Conservation (phyloP, 257 asterid genomes). For the Plantago major region DNA sequence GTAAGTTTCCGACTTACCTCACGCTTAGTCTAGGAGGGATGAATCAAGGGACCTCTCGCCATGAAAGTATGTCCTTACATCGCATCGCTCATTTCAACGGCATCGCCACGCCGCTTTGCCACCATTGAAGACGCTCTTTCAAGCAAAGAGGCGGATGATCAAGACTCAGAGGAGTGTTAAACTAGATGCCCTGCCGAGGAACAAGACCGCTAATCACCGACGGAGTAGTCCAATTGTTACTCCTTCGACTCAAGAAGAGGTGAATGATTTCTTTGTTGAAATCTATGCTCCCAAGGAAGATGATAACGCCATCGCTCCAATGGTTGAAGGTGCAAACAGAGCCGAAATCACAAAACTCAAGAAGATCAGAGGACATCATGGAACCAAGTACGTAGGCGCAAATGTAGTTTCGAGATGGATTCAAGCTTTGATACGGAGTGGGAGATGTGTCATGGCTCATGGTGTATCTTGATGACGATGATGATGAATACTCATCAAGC, state of each 20-base stretch:
- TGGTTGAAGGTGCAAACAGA: neutral
- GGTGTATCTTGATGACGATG: conserved; percentile 32
- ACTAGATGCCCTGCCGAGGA: conserved; percentile 47
- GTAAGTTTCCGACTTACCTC: no score
- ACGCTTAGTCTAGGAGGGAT: conserved; percentile 50
- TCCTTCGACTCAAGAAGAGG: conserved; percentile 28
- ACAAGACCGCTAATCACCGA: conserved; percentile 20
- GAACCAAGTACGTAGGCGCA: neutral
- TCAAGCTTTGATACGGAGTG: conserved; percentile 52
- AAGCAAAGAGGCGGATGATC: conserved; percentile 48
- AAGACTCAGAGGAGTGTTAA: conserved; percentile 51
- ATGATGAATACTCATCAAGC: conserved; percentile 17
- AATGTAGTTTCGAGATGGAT: conserved; percentile 14
- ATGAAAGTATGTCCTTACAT: conserved; percentile 72
- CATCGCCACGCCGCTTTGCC: conserved; percentile 64
- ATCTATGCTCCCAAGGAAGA: conserved; percentile 34
- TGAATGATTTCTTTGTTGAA: no score
- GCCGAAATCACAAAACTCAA: conserved; percentile 4
- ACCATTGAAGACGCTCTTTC: conserved; percentile 64
- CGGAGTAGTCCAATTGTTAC: neutral
- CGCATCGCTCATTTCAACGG: conserved; percentile 78
- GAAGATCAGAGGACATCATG: neutral
- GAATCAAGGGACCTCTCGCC: conserved; percentile 61
- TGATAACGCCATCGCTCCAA: conserved; percentile 6
- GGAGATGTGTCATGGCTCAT: conserved; percentile 32